Percentiles rank a stretch among this genome's conserved stretches.
Conservation (phyloP, 129 eudicot species). For the Calendula officinalis region DNA sequence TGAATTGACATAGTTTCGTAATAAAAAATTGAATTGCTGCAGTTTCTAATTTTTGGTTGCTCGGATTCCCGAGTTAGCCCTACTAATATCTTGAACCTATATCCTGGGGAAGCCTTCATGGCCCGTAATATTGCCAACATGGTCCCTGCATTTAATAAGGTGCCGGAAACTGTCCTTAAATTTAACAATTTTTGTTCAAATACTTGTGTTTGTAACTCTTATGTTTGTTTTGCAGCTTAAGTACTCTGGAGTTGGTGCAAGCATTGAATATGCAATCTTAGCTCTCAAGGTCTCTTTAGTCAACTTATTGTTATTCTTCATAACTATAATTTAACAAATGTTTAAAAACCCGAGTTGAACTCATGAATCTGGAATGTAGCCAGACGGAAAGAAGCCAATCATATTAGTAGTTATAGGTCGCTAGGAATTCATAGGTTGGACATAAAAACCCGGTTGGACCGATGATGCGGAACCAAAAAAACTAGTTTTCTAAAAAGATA, state of each 20-base stretch:
- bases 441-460: too few species aligned
- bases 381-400: too few species aligned
- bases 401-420: too few species aligned
- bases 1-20: neutral
- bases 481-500: too few species aligned
- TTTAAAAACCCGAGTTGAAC: too few species aligned
- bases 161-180: neutral
- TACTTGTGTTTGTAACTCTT: neutral
- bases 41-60: constrained; percentile 35
- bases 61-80: constrained; percentile 39
- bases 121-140: constrained; percentile 23
- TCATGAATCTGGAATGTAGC: too few species aligned
- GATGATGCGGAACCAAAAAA: too few species aligned
- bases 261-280: constrained; percentile 27
- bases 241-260: constrained; percentile 23
- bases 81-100: constrained; percentile 27
- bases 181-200: too few species aligned
- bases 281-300: constrained; percentile 17
- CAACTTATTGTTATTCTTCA: neutral
- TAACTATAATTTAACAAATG: too few species aligned
- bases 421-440: too few species aligned
- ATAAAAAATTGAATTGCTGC: neutral
- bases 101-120: constrained; percentile 34
- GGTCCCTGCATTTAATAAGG: constrained; percentile 31
- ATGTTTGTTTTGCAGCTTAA: constrained; percentile 25